A percentile compares a stretch with the other conserved stretches of the same genome.
Evolutionary conservation across 192 early-diverging fungal species (phyloP).

Genomic region (Gonapodya sp.): DNA sequence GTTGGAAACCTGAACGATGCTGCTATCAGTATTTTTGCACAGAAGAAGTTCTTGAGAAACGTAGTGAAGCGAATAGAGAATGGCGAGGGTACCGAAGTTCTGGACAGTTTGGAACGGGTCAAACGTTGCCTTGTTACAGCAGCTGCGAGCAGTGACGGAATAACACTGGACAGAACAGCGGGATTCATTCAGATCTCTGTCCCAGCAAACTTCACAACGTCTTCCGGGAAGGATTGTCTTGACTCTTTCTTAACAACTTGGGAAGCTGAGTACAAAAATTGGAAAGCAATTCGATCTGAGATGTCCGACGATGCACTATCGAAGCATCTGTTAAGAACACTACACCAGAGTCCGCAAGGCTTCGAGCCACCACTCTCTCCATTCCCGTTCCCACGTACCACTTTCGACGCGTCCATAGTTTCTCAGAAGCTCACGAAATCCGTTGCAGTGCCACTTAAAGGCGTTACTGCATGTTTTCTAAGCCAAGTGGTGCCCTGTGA

Average conservation of each 20-base stretch:
- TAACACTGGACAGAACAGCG: slow-evolving; percentile 27
- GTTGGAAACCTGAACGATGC: slow-evolving; percentile 35
- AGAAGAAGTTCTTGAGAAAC: slow-evolving; percentile 50
- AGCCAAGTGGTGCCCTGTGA: slow-evolving; percentile 42
- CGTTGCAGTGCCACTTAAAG: slow-evolving; percentile 35
- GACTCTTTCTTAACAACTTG: neutral
- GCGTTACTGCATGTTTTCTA: slow-evolving; percentile 32
- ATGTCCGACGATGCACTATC: no score
- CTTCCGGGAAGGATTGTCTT: neutral
- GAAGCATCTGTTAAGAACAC: neutral
- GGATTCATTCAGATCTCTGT: slow-evolving; percentile 33
- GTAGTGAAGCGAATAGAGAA: slow-evolving; percentile 33
- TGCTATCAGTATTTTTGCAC: slow-evolving; percentile 56
- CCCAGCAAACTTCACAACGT: neutral
- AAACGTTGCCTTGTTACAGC: slow-evolving; percentile 20
- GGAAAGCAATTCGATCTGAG: slow-evolving; percentile 16
- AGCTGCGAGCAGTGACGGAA: slow-evolving; percentile 23
- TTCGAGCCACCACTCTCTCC: slow-evolving; percentile 9
- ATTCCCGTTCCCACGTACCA: slow-evolving; percentile 40
- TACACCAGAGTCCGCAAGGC: neutral
- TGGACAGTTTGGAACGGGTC: neutral
- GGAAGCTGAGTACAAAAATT: slow-evolving; percentile 16
- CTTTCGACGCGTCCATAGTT: slow-evolving; percentile 19
- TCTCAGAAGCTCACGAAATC: slow-evolving; percentile 20
- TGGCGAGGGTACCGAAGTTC: neutral